Evolutionary conservation across 768 basidiomycete species (phyloP), one percentile per base, ranked within the genome.

Genomic region (Auriscalpium vulgare): DNA sequence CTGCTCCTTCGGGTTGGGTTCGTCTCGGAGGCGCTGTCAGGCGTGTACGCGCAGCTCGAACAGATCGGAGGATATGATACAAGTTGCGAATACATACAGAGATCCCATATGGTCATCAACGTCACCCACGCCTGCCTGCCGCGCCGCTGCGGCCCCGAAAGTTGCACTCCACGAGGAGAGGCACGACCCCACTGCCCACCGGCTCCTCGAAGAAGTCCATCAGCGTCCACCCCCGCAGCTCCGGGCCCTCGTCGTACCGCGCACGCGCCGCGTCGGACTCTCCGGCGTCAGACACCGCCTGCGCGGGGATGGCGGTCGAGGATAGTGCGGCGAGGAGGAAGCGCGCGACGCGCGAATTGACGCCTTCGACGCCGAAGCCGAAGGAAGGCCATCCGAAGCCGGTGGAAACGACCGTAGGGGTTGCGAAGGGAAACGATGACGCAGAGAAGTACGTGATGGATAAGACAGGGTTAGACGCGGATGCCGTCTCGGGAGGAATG

Each of bases 391-490:
- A 92, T 13, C 92, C 91, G 63, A 91, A 83, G 0, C 94, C 94
- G 61, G 79, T 80, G 5, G 95, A 90, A 21, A 95, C 75, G 10
- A 77, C 71, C 5, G 86, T 77, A 8, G 94, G 95, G 19, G 87
- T 71, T 1, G 91, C 88, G 13, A 94, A 73, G 1, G 93, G 93
- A 67, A 94, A 78, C 8, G 83, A 83, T 0, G 88, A 74, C 0
- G 91, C 94, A 29, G 91, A 93, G 64, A 88, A 77, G 71, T 82
- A 97, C 1, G 89, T 79, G 46, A 97, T 85, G 17, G 84, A 79
- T 16, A 95, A 77, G 3, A 75, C 75, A 8, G 78, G 79, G 46
- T 13, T 43, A 38, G 63, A 66, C 56, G 66, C 67, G 23, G 69
- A 58, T 63, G 64, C 51, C 47, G 69, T 60, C 37, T 60, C 53